Evolutionary conservation across 2,329 filamentous ascomycete species (phyloP).

Genomic region (Xylariales sp.): DNA sequence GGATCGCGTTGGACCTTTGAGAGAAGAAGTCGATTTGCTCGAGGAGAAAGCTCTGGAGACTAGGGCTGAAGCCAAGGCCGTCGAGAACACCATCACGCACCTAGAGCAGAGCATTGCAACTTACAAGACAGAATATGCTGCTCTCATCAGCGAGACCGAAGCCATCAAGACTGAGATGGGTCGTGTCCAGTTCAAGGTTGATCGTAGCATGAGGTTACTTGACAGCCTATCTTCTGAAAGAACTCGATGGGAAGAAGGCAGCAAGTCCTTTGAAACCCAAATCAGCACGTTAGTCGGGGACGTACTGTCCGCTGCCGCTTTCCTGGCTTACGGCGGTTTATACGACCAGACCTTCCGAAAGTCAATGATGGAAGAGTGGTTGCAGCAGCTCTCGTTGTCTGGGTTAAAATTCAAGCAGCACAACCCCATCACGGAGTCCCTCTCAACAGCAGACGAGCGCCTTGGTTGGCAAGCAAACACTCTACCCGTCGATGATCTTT

Average conservation of each 20-base stretch:
- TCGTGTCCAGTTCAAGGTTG: conserved; percentile 95
- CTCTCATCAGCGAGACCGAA: conserved; percentile 93
- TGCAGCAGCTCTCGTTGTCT: conserved; percentile 87
- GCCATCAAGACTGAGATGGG: conserved; percentile 97
- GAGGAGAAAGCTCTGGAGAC: conserved; percentile 88
- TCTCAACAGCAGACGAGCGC: conserved; percentile 93
- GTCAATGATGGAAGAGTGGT: conserved; percentile 96
- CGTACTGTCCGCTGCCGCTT: conserved; percentile 91
- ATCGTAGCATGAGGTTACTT: conserved; percentile 87
- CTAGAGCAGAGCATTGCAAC: conserved; percentile 88
- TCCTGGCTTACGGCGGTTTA: conserved; percentile 92
- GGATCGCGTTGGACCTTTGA: conserved; percentile 82
- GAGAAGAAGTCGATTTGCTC: conserved; percentile 60
- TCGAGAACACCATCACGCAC: conserved; percentile 77
- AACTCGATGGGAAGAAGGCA: conserved; percentile 91
- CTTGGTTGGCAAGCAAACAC: conserved; percentile 92
- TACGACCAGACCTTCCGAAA: conserved; percentile 99
- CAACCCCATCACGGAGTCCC: conserved; percentile 92
- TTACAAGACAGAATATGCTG: conserved; percentile 95
- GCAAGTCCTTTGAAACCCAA: conserved; percentile 96
- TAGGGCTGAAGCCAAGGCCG: conserved; percentile 87
- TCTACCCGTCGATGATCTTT: conserved; percentile 91
- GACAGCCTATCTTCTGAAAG: conserved; percentile 94
- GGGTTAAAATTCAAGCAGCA: conserved; percentile 89
- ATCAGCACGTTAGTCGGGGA: conserved; percentile 96